Base-by-base conservation (phyloP, 2,329 filamentous ascomycete species). In the Aspergillus pseudoviridinutans region DNA sequence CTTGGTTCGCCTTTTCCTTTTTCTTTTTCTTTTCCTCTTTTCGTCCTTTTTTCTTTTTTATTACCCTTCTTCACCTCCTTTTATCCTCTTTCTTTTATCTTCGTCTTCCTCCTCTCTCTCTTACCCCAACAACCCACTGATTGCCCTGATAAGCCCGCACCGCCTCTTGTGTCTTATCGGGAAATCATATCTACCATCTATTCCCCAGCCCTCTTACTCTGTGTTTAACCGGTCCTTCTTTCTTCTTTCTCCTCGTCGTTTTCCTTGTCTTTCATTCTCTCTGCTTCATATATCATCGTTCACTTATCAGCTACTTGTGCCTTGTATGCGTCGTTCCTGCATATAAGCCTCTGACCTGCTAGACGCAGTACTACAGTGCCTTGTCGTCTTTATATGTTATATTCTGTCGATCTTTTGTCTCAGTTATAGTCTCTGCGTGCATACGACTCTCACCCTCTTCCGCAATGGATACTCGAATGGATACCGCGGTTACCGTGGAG, bases 381-480 rank as follows among this genome's bases (percentile, higher is more conserved):
- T 38, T 38, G 14, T 24, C 12, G 9, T 24, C 8, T 44, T 9
- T 46, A 12, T 46, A 20, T 46, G 2, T 3, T 22, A 20, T 46
- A 10, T 46, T 44, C 22, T 24, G n/a, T 46, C 42, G 20, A 24
- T 44, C 10, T 22, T 17, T 22, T 3, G 8, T 17, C 42, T 46
- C 42, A 1, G 24, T 3, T 8, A 17, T 17, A 38, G 14, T 5
- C 32, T 17, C 32, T 7, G 14, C 32, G 2, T 38, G 17, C 14
- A 38, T 17, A 38, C 32, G 14, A 3, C 0, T 47, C 10, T 25
- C 10, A 22, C 14, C 24, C 22, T 27, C 44, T 5, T 24, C 24
- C 35, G 28, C 53, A 38, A 67, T 68, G 65, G 66, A 68, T 54
- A 58, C 62, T 42, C 53, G 42, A 25, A 47, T 54, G 17, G 55